Evolutionary conservation across 2,329 filamentous ascomycete genomes (phyloP).

Genomic region (Fusarium abutilonis): DNA sequence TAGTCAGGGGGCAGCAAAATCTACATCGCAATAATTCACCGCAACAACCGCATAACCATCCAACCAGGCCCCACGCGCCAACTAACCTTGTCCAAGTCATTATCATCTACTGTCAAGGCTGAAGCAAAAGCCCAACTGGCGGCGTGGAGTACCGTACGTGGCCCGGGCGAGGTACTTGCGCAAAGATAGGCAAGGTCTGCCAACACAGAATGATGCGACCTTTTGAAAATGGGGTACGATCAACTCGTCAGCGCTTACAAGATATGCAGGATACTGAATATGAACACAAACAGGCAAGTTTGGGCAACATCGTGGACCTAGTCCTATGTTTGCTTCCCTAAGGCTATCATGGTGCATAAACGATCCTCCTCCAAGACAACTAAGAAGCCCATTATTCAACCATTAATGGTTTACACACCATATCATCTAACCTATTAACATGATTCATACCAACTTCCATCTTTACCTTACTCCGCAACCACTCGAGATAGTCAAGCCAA

Average conservation of each 20-base stretch:
- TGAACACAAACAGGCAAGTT: neutral
- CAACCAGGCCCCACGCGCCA: conserved; percentile 13
- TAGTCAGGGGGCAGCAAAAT: conserved; percentile 17
- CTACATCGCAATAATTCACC: conserved; percentile 19
- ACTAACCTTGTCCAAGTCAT: conserved; percentile 8
- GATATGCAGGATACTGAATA: neutral
- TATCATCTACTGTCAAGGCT: neutral
- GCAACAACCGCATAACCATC: conserved; percentile 15
- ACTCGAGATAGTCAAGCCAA: conserved; percentile 30
- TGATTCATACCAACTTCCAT: conserved; percentile 17
- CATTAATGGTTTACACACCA: conserved; percentile 18
- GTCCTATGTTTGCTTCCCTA: conserved; percentile 21
- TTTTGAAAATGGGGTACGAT: conserved; percentile 6
- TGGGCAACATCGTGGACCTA: conserved; percentile 15
- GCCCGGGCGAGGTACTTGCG: neutral
- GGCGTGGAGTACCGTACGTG: neutral
- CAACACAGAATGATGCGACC: conserved; percentile 6
- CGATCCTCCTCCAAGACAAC: conserved; percentile 27
- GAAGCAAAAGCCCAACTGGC: conserved; percentile 1
- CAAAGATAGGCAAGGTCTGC: conserved; percentile 9
- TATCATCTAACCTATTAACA: conserved; percentile 14
- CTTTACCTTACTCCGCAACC: conserved; percentile 1
- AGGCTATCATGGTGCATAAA: conserved; percentile 14
- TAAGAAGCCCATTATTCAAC: conserved; percentile 33
- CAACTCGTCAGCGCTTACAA: conserved; percentile 12